phyloP scores from a whole-genome alignment of 371 early-diverging fungal genomes.

The Mortierella sp. region DNA sequence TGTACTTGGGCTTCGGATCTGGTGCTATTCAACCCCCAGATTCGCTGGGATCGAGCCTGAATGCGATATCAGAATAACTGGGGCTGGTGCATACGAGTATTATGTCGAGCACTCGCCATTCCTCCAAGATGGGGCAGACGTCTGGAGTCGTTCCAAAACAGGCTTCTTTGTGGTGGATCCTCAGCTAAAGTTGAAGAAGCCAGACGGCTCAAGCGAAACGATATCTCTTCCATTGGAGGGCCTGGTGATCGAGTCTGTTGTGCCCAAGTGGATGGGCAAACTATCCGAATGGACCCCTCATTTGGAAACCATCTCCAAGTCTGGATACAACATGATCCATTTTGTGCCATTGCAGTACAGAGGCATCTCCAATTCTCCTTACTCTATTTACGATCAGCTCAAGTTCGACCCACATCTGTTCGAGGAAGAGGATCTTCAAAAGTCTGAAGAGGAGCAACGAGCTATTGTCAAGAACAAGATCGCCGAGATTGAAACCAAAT shows the following conservation, averaged over 20 bases:
- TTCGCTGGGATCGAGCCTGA: conserved; percentile 66
- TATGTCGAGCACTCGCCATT: conserved; percentile 73
- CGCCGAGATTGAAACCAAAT: conserved; percentile 63
- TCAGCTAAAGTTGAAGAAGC: conserved; percentile 58
- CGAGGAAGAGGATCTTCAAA: conserved; percentile 55
- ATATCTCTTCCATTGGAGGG: conserved; percentile 78
- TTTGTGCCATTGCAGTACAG: conserved; percentile 94
- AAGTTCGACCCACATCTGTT: conserved; percentile 88
- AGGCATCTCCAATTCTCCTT: conserved; percentile 94
- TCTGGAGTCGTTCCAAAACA: conserved; percentile 33
- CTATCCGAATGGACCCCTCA: conserved; percentile 81
- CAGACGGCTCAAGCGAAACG: conserved; percentile 1
- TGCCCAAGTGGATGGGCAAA: conserved; percentile 96
- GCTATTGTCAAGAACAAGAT: conserved; percentile 65
- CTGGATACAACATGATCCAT: conserved; percentile 97
- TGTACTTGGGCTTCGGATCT: too few species aligned
- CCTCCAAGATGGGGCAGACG: conserved; percentile 17
- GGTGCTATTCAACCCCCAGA: conserved; percentile 55
- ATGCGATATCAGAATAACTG: conserved; percentile 73
- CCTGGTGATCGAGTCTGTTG: conserved; percentile 84
- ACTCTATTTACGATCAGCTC: conserved; percentile 93
- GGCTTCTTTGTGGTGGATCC: conserved; percentile 93
- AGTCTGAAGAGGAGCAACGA: conserved; percentile 67
- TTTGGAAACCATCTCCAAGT: conserved; percentile 70
- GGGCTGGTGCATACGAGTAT: conserved; percentile 90